phyloP scores from a whole-genome alignment of 305 asterid genomes.

The Solanum hybrid region DNA sequence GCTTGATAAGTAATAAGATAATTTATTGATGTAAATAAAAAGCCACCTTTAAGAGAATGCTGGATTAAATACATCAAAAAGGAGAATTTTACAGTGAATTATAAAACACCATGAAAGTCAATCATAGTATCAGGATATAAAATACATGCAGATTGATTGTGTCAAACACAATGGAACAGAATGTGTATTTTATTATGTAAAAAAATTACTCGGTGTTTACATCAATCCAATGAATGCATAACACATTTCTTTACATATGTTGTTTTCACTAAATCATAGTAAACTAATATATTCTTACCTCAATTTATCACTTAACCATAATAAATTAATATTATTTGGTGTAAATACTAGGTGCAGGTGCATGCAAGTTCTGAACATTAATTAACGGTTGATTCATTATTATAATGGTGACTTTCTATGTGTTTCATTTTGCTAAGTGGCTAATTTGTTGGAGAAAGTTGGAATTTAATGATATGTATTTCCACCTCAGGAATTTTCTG shows the following conservation, averaged over 20 bases:
- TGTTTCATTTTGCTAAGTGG: neutral
- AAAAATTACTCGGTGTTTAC: neutral
- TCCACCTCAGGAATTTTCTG: neutral
- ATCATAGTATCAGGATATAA: neutral
- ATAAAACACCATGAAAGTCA: neutral
- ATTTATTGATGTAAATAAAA: neutral
- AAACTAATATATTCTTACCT: neutral
- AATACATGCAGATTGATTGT: neutral
- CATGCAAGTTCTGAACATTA: neutral
- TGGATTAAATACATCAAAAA: neutral
- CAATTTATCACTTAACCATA: neutral
- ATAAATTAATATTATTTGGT: neutral
- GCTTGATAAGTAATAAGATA: neutral
- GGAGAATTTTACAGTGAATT: neutral
- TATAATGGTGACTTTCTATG: neutral
- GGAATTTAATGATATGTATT: neutral
- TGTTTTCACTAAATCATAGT: neutral
- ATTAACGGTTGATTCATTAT: neutral
- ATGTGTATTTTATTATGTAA: neutral
- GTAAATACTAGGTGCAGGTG: neutral
- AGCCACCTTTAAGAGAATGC: neutral
- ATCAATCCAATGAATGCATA: neutral
- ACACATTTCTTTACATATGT: neutral
- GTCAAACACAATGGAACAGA: neutral
- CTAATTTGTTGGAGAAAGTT: neutral